Base-by-base conservation (phyloP, 1,284 basidiomycete species). In the Leccinum griseonigrum region DNA sequence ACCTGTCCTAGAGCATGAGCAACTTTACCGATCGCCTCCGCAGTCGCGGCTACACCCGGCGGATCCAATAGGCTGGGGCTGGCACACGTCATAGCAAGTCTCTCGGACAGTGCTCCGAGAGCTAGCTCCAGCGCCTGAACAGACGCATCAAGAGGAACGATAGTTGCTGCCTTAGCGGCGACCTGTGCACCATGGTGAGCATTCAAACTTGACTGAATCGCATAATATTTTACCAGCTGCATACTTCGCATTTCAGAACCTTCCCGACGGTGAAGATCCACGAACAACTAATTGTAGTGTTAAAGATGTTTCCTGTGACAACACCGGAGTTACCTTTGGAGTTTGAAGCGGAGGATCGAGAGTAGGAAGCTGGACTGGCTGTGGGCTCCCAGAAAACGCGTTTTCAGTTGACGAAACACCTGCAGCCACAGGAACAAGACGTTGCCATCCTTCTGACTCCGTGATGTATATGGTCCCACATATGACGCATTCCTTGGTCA, bases 401-500 rank as follows among this genome's bases (percentile, higher is more conserved):
- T 59, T 55, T 50, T 66, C 66, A 51, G 56, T 13, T 28, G 55
- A 28, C 22, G 58, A 60, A 13, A 40, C 40, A 53, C 57, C 58
- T 22, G 67, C 60, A 8, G 66, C 68, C 28, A 76, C 66, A 29
- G 76, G 74, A 34, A 83, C 73, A 31, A 89, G 76, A 22, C 70
- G 78, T 63, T 83, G 81, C 66, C 79, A 77, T 50, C 83, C 86
- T 61, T 78, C 76, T 62, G 75, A 75, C 66, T 85, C 83, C 68
- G 86, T 79, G 28, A 84, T 68, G 72, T 90, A 93, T 26, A 85
- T 75, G 29, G 76, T 80, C 26, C 82, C 81, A 71, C 91, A 93
- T 59, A 90, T 81, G 28, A 93, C 91, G 67, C 91, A 93, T 78
- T 92, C 89, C 91, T 22, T 92, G 61, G 18, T 58, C 43, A 46